These are phyloP conservation scores for Kodamaea jinghongensis DNA, from an alignment of 805 yeast species.

Conservation along the genomic window DNA sequence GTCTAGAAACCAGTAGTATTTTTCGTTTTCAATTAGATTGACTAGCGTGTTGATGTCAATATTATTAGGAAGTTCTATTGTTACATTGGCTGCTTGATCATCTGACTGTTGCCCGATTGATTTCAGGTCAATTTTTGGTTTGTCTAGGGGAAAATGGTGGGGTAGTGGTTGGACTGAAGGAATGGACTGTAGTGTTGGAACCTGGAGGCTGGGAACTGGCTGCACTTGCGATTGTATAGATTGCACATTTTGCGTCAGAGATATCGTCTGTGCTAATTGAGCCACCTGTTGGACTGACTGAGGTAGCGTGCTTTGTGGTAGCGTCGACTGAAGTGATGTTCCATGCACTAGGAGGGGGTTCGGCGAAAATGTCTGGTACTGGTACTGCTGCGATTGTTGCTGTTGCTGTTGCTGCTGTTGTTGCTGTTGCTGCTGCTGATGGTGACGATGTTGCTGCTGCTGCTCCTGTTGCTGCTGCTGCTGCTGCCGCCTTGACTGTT, in stretches of 20 bases:
- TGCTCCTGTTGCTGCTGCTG: constrained; percentile 1
- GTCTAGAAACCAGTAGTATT: constrained; percentile 39
- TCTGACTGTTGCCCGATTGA: not conserved
- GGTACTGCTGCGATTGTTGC: not conserved
- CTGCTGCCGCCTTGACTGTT: constrained; percentile 1
- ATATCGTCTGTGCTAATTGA: no score
- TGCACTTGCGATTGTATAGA: not conserved
- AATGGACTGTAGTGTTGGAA: not conserved
- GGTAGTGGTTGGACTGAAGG: not conserved
- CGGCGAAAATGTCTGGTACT: not conserved
- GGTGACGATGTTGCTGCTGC: constrained; percentile 1
- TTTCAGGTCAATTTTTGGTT: not conserved
- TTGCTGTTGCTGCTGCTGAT: constrained; percentile 2
- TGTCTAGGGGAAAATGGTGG: not conserved
- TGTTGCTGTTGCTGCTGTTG: not conserved
- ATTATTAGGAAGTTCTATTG: constrained; percentile 11
- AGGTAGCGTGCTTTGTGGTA: no score
- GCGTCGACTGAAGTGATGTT: no score
- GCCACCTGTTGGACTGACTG: no score
- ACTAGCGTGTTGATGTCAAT: constrained; percentile 20
- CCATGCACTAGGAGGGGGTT: not conserved
- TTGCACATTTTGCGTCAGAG: no score
- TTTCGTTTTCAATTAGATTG: constrained; percentile 28
- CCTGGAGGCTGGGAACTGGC: not conserved
- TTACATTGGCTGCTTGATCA: not conserved